These are phyloP conservation scores for Serendipita indica DNA, from an alignment of 768 basidiomycete species.

Conservation along the genomic window DNA sequence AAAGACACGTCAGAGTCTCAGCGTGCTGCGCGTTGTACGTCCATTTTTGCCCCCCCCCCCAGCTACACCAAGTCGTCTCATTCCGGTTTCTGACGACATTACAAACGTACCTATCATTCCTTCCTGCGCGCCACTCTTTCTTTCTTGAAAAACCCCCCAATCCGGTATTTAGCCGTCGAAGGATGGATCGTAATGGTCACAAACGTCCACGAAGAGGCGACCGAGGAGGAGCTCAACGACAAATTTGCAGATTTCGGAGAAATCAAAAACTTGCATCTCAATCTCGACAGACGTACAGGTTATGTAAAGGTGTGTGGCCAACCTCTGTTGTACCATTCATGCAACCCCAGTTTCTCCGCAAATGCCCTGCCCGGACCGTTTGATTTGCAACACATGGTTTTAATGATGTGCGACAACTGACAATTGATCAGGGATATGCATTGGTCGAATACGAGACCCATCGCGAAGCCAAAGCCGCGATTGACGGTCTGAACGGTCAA, in stretches of 20 bases:
- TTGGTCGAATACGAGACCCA: constrained; percentile 95
- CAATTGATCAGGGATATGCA: constrained; percentile 68
- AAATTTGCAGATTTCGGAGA: constrained; percentile 95
- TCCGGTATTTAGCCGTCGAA: constrained; percentile 65
- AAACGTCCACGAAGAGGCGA: constrained; percentile 94
- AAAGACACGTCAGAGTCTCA: constrained; percentile 28
- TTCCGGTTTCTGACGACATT: neutral
- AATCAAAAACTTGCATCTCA: constrained; percentile 94
- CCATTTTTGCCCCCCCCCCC: too few relatives aligned
- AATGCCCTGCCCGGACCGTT: neutral
- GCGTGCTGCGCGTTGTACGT: constrained; percentile 72
- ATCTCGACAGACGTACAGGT: constrained; percentile 91
- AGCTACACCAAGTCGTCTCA: constrained; percentile 1
- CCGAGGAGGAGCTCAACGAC: constrained; percentile 92
- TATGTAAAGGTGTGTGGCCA: constrained; percentile 77
- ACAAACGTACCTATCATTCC: neutral
- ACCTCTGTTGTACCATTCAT: neutral
- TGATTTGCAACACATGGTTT: neutral
- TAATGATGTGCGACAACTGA: neutral
- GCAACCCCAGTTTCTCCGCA: constrained; percentile 6
- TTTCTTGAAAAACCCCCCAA: neutral
- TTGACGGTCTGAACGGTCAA: constrained; percentile 76
- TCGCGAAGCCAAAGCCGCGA: constrained; percentile 86
- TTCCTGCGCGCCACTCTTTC: neutral
- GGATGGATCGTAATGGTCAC: constrained; percentile 98